These are phyloP conservation scores for Phanerochaete carnosa DNA, from an alignment of 768 basidiomycete genomes.

Conservation along the genomic window DNA sequence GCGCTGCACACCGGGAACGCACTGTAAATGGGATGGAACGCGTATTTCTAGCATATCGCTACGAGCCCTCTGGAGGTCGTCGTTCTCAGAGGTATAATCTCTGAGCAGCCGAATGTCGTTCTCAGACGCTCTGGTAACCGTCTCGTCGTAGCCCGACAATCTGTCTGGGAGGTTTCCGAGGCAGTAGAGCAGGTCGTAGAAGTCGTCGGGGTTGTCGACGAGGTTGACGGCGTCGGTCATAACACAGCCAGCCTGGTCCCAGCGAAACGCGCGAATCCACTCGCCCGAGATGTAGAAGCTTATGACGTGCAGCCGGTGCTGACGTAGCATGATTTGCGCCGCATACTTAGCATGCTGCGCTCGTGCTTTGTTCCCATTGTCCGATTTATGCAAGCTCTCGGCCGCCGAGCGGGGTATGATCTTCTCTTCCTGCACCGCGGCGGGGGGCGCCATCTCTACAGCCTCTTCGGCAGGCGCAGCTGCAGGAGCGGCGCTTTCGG, in stretches of 20 bases:
- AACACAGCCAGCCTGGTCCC: background rate
- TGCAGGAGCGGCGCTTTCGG: no score
- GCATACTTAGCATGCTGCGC: background rate
- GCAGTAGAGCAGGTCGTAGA: background rate
- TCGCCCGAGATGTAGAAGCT: background rate
- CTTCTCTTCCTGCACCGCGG: no score
- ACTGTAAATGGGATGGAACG: background rate
- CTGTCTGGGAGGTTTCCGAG: background rate
- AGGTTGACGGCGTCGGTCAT: background rate
- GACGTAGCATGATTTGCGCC: background rate
- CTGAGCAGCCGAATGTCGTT: background rate
- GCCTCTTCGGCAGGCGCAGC: no score
- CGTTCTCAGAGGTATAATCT: background rate
- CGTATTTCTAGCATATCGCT: background rate
- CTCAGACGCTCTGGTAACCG: background rate
- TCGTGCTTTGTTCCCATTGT: background rate
- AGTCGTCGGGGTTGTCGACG: background rate
- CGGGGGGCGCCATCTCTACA: no score
- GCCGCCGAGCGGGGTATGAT: no score
- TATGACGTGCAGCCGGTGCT: background rate
- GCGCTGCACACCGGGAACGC: background rate
- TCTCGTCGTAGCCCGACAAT: background rate
- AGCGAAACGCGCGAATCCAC: background rate
- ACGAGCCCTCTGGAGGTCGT: background rate
- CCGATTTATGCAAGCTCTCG: background rate